Base-by-base conservation (phyloP, 2,329 filamentous ascomycete species). In the Myriosclerotinia curreyana region DNA sequence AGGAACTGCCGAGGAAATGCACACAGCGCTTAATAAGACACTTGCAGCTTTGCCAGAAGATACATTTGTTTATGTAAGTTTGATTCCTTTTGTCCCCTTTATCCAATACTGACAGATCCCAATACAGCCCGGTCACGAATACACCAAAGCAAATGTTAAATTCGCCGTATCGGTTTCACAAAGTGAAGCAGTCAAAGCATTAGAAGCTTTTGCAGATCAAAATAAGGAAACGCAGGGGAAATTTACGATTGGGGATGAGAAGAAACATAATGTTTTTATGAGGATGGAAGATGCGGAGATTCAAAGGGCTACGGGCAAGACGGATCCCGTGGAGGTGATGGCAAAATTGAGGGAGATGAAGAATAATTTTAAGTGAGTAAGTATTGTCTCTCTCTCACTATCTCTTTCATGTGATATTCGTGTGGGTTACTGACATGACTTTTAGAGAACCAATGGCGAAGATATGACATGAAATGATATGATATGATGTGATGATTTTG, bases 211-310 rank as follows among this genome's bases (percentile, higher is more conserved):
- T 75, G 90, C 91, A 1, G 85, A 90, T 62, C 81, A 83, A 66
- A 94, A 97, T 77, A 81, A 87, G 77, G 85, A 97, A 79, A 98
- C 95, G 1, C 93, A 96, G 76, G 95, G 95, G 54, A 91, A 92
- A 74, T 98, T 96, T 72, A 99, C 94, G 0, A 98, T 99, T 76
- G 93, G 89, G 0, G 92, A 99, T 74, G 95, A 99, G 79, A 98
- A 98, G 90, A 80, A 90, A 78, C 92, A 98, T 76, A 99, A 99
- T 73, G 91, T 96, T 1, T 99, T 99, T 74, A 98, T 99, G 95
- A 85, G 90, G 70, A 83, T 96, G 44, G 81, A 92, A 84, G 93
- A 97, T 71, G 90, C 92, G 0, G 85, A 84, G 67, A 88, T 99
- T 62, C 91, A 96, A 74, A 90, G 92, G 77, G 88, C 84, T 14